phyloP scores from a whole-genome alignment of 2,329 filamentous ascomycete genomes.

The Stagonosporopsis chrysanthemi region DNA sequence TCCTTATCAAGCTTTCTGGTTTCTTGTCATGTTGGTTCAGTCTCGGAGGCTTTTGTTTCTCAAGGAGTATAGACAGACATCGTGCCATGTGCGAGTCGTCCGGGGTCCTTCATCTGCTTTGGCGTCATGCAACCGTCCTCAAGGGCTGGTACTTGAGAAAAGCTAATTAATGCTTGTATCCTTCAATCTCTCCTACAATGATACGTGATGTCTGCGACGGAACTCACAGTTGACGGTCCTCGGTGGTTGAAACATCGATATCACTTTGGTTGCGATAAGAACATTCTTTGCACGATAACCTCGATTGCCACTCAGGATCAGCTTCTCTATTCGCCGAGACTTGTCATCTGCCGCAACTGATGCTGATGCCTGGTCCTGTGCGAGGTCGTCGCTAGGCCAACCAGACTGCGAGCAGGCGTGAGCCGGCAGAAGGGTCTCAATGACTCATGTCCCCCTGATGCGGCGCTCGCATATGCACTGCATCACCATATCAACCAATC shows the following conservation, averaged over 20 bases:
- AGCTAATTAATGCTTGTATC: conserved; percentile 38
- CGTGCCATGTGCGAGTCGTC: conserved; percentile 28
- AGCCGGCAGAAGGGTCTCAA: background rate
- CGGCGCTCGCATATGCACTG: conserved; percentile 7
- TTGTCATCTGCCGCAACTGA: background rate
- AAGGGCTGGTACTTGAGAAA: conserved; percentile 26
- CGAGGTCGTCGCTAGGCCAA: conserved; percentile 13
- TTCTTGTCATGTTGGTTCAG: conserved; percentile 22
- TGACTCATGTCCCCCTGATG: conserved; percentile 14
- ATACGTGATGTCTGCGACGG: background rate
- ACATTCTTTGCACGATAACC: background rate
- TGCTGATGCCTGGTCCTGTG: background rate
- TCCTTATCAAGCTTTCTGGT: conserved; percentile 17
- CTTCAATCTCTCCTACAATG: background rate
- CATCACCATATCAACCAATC: conserved; percentile 15
- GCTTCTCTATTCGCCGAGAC: background rate
- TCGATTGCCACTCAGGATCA: background rate
- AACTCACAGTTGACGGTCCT: background rate
- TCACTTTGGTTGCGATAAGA: background rate
- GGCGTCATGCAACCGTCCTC: conserved; percentile 12
- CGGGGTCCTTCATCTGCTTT: conserved; percentile 8
- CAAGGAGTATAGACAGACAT: conserved; percentile 32
- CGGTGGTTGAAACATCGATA: background rate
- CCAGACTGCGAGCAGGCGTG: background rate
- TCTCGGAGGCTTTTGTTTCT: conserved; percentile 18